Conservation (phyloP, 176 grass and related monocot species). For the Puccinellia tenuiflora region DNA sequence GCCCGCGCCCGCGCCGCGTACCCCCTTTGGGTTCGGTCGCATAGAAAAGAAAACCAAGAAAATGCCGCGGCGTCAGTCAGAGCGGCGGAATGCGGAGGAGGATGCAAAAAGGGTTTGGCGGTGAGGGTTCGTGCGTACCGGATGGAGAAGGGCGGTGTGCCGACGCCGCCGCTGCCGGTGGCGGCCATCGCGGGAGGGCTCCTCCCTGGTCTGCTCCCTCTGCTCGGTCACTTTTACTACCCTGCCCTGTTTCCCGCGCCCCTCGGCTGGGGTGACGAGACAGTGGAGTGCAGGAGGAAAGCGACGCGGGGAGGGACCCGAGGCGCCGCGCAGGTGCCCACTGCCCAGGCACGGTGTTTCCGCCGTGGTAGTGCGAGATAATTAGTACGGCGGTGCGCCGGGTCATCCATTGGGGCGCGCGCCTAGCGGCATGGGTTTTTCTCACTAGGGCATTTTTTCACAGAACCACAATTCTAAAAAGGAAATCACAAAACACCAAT, state of each 20-base stretch:
- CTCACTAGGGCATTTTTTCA: too few relatives aligned
- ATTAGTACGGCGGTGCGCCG: not conserved
- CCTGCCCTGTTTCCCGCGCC: slow-evolving; percentile 1
- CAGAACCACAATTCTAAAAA: too few relatives aligned
- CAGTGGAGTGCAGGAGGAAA: not conserved
- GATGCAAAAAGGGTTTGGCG: not conserved
- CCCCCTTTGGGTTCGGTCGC: not conserved
- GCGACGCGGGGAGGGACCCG: not conserved
- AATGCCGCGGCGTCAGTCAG: not conserved
- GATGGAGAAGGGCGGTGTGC: slow-evolving; percentile 37
- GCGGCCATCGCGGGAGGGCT: slow-evolving; percentile 7
- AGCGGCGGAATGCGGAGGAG: not conserved
- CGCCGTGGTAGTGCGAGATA: not conserved
- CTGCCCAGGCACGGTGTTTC: too few relatives aligned
- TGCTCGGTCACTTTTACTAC: not conserved
- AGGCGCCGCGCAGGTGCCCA: not conserved
- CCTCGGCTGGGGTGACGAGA: not conserved
- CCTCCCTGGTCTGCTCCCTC: not conserved
- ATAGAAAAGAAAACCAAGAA: not conserved
- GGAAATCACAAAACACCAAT: too few relatives aligned
- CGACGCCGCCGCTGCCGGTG: not conserved
- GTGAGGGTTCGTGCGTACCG: slow-evolving; percentile 11
- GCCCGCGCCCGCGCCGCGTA: slow-evolving; percentile 26
- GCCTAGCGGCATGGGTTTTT: too few relatives aligned
- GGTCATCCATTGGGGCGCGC: not conserved